phyloP scores from a whole-genome alignment of 768 basidiomycete species.

The Boletus patriciae region DNA sequence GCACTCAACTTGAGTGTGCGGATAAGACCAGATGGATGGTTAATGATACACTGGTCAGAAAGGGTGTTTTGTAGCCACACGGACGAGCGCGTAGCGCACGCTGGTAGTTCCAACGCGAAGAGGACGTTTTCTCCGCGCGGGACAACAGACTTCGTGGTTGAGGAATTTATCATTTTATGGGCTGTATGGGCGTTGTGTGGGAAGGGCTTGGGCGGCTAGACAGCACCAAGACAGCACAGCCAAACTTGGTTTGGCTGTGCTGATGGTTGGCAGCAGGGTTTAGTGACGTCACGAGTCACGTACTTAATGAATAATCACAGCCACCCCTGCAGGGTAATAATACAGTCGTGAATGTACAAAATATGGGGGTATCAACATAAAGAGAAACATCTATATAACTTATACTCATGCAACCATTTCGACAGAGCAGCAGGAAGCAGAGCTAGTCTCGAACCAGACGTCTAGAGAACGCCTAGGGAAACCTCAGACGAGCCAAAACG shows the following conservation, averaged over 20 bases:
- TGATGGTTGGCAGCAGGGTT: no score
- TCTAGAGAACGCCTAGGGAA: no score
- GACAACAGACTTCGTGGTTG: slow-evolving; percentile 15
- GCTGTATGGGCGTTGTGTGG: no score
- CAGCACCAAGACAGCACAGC: no score
- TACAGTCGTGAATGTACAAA: slow-evolving; percentile 17
- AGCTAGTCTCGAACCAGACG: no score
- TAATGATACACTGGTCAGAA: slow-evolving; percentile 4
- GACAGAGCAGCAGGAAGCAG: not conserved
- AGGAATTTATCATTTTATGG: slow-evolving; percentile 3
- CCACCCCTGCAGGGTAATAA: not conserved
- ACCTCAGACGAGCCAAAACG: no score
- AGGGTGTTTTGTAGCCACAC: slow-evolving; percentile 29
- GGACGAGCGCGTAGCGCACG: slow-evolving; percentile 10
- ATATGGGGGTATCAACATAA: slow-evolving; percentile 15
- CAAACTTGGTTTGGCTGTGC: no score
- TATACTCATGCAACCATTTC: not conserved
- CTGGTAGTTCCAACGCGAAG: slow-evolving; percentile 26
- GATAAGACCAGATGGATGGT: slow-evolving; percentile 47
- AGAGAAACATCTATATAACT: slow-evolving; percentile 14
- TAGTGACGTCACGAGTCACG: no score
- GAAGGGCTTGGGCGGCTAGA: no score
- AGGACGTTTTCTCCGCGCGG: slow-evolving; percentile 34
- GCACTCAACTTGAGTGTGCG: slow-evolving; percentile 20
- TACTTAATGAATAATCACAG: no score